Evolutionary conservation across 257 asterid species (phyloP).

Genomic region (Misopates orontium): DNA sequence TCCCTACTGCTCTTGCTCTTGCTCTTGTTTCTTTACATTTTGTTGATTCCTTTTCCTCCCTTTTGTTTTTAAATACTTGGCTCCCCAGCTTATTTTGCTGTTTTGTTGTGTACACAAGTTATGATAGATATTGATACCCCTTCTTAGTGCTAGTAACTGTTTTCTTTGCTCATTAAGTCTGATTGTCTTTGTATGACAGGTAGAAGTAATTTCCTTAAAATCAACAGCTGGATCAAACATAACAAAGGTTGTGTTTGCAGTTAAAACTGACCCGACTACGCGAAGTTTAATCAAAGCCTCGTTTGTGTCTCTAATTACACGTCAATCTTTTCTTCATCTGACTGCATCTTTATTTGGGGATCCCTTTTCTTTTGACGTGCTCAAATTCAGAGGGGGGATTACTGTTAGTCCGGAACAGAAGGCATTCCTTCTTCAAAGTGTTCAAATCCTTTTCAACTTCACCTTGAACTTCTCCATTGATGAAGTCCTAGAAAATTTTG

Average conservation of each 20-base stretch:
- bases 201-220: slow-evolving; percentile 50
- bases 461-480: slow-evolving; percentile 89
- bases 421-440: slow-evolving; percentile 73
- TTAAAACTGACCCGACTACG: slow-evolving; percentile 57
- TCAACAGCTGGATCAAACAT: slow-evolving; percentile 49
- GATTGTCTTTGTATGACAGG: slow-evolving; percentile 44
- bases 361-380: slow-evolving; percentile 72
- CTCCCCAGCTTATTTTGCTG: too few species aligned
- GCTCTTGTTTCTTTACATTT: neutral
- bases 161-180: neutral
- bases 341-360: slow-evolving; percentile 75
- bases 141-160: slow-evolving; percentile 12
- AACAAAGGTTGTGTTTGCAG: slow-evolving; percentile 70
- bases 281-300: slow-evolving; percentile 50
- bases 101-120: neutral
- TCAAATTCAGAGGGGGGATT: slow-evolving; percentile 87
- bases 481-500: slow-evolving; percentile 58
- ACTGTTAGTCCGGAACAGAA: slow-evolving; percentile 81
- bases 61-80: neutral
- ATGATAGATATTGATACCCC: slow-evolving; percentile 1
- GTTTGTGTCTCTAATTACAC: slow-evolving; percentile 44
- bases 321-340: slow-evolving; percentile 46
- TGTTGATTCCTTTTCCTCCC: slow-evolving; percentile 9
- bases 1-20: slow-evolving; percentile 22
- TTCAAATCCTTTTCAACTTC: slow-evolving; percentile 82